Evolutionary conservation across 1,284 basidiomycete species (phyloP), one percentile per base, ranked within the genome.

Genomic region (Irpex sp.): DNA sequence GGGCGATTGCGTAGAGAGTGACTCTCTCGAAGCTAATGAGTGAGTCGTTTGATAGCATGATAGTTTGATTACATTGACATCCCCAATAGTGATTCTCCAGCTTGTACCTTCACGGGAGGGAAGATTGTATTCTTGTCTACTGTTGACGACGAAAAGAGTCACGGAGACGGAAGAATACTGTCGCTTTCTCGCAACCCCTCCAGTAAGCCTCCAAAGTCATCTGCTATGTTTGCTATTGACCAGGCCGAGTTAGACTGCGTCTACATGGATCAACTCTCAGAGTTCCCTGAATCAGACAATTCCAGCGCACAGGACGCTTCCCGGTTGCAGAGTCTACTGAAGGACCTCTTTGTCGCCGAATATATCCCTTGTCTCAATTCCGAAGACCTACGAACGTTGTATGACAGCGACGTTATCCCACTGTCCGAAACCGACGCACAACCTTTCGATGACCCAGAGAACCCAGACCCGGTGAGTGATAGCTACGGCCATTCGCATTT

Each of bases 41-140:
- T n/a, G n/a, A n/a, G n/a, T n/a, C n/a, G n/a, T n/a, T n/a, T n/a
- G n/a, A n/a, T n/a, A n/a, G n/a, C n/a, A n/a, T n/a, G n/a, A n/a
- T n/a, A n/a, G n/a, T n/a, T n/a, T n/a, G n/a, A n/a, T n/a, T n/a
- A n/a, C n/a, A n/a, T n/a, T n/a, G n/a, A n/a, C n/a, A n/a, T n/a
- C n/a, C n/a, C n/a, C n/a, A n/a, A n/a, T n/a, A n/a, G 22, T 60
- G 20, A n/a, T 5, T 45, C 24, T 4, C 11, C 49, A 27, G 38
- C 67, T 22, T 71, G 66, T 20, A 67, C 32, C 11, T 79, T 75
- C 65, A 65, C 22, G 20, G 75, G 78, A 56, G 81, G 80, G 79
- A 76, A 76, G 70, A 73, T 83, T 54, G 78, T 79, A 0, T 70
- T 82, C 70, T 71, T 83, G 10, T 76, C 82, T 45, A 77, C 79